Percentiles rank a stretch among this genome's conserved stretches.
phyloP scores from a whole-genome alignment of 2,329 filamentous ascomycete species.

The Lasiodiplodia citricola region DNA sequence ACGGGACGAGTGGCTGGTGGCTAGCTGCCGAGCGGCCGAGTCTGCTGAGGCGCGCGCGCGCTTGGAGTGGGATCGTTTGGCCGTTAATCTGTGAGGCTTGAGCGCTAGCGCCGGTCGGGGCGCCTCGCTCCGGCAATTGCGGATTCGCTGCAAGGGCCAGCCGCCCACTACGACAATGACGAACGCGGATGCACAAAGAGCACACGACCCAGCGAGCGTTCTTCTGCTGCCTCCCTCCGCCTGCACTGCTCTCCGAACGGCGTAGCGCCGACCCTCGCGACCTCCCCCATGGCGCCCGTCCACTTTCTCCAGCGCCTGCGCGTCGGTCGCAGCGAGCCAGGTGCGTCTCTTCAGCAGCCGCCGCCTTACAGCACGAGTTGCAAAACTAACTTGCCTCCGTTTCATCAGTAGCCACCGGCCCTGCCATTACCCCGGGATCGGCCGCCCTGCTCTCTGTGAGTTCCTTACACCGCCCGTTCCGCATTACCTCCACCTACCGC shows the following conservation, averaged over 20 bases:
- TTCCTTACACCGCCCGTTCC: slow-evolving; percentile 30
- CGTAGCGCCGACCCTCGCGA: slow-evolving; percentile 7
- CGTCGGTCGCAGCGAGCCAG: slow-evolving; percentile 34
- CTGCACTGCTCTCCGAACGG: slow-evolving; percentile 21
- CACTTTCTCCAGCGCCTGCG: slow-evolving; percentile 42
- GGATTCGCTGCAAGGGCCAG: slow-evolving; percentile 17
- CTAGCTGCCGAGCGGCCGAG: not conserved
- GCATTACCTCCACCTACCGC: slow-evolving; percentile 24
- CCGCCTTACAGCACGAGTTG: not conserved
- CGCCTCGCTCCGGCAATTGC: slow-evolving; percentile 17
- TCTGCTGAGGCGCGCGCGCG: not conserved
- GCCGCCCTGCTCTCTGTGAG: slow-evolving; percentile 47
- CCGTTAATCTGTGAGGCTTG: not conserved
- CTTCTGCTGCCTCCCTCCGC: slow-evolving; percentile 4
- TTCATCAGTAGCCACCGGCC: slow-evolving; percentile 43
- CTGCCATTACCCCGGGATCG: slow-evolving; percentile 41
- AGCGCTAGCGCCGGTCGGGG: not conserved
- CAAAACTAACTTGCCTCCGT: slow-evolving; percentile 29
- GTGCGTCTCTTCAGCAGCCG: slow-evolving; percentile 36
- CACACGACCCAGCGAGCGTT: slow-evolving; percentile 3
- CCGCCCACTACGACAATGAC: slow-evolving; percentile 11
- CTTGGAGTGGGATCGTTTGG: not conserved
- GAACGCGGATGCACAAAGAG: slow-evolving; percentile 20
- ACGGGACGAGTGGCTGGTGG: slow-evolving; percentile 4
- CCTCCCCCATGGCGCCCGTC: slow-evolving; percentile 41